Evolutionary conservation across 371 early-diverging fungal species (phyloP).

Genomic region (Mucor circinelloides): DNA sequence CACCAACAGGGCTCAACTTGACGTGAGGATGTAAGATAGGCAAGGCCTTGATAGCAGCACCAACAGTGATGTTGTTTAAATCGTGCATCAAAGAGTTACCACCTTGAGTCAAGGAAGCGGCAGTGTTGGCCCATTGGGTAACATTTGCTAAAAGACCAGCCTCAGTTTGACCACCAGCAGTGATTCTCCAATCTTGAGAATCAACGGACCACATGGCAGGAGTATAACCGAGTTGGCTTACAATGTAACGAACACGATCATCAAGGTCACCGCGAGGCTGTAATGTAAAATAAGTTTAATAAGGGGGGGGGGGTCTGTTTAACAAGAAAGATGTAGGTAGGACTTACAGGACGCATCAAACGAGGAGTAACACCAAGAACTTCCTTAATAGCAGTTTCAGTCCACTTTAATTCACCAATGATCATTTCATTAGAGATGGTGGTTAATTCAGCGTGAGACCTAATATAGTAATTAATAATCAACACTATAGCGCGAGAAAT

Average conservation of each 20-base stretch:
- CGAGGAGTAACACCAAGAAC: slow-evolving; percentile 61
- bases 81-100: slow-evolving; percentile 64
- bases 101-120: slow-evolving; percentile 43
- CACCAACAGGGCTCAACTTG: slow-evolving; percentile 43
- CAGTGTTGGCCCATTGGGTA: slow-evolving; percentile 47
- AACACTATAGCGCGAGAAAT: neutral
- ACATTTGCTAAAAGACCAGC: slow-evolving; percentile 45
- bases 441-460: slow-evolving; percentile 65
- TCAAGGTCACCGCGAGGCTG: slow-evolving; percentile 57
- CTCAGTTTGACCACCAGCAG: slow-evolving; percentile 30
- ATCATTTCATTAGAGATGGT: slow-evolving; percentile 60
- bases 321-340: neutral
- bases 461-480: neutral
- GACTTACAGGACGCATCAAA: slow-evolving; percentile 60
- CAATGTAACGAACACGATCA: slow-evolving; percentile 55
- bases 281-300: neutral
- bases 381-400: slow-evolving; percentile 57
- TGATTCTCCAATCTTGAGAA: slow-evolving; percentile 50
- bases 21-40: slow-evolving; percentile 47
- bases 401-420: slow-evolving; percentile 66
- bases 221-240: slow-evolving; percentile 42
- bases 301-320: neutral
- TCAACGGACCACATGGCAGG: slow-evolving; percentile 54
- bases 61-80: slow-evolving; percentile 53
- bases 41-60: slow-evolving; percentile 62